phyloP scores from a whole-genome alignment of 2,329 filamentous ascomycete genomes.

The Mycocentrospora acerina region DNA sequence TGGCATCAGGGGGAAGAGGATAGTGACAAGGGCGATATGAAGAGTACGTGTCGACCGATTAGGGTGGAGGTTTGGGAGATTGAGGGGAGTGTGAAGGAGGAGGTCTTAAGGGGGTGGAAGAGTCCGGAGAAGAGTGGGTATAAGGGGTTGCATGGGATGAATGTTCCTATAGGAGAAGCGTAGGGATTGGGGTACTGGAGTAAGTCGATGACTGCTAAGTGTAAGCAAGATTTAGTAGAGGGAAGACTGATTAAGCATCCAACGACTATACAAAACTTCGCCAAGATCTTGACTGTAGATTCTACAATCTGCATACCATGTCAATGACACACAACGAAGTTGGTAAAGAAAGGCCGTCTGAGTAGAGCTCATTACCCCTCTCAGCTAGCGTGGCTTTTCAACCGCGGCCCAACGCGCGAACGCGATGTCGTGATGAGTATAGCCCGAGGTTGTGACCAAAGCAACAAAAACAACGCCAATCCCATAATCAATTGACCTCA shows the following conservation, averaged over 20 bases:
- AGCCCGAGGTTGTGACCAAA: slow-evolving; percentile 3
- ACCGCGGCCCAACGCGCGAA: too few species aligned
- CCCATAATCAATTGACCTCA: too few species aligned
- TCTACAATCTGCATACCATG: too few species aligned
- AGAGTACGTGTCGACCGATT: slow-evolving; percentile 67
- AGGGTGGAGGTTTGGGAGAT: slow-evolving; percentile 72
- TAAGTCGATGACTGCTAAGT: too few species aligned
- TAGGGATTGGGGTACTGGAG: too few species aligned
- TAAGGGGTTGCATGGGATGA: slow-evolving; percentile 65
- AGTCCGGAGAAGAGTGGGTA: slow-evolving; percentile 63
- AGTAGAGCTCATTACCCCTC: slow-evolving; percentile 6
- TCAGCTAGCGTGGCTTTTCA: slow-evolving; percentile 2
- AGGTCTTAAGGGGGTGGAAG: slow-evolving; percentile 58
- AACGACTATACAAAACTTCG: too few species aligned
- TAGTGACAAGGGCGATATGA: slow-evolving; percentile 56
- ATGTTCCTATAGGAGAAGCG: slow-evolving; percentile 49
- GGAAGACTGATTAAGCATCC: too few species aligned
- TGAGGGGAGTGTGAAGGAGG: slow-evolving; percentile 46
- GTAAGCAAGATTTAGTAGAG: too few species aligned
- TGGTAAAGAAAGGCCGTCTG: too few species aligned
- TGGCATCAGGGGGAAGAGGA: slow-evolving; percentile 60
- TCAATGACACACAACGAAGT: too few species aligned
- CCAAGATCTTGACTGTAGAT: too few species aligned
- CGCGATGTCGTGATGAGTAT: too few species aligned
- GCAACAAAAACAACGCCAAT: background rate